Conservation (phyloP, 495 filamentous ascomycete species). For the Niebla homalea region DNA sequence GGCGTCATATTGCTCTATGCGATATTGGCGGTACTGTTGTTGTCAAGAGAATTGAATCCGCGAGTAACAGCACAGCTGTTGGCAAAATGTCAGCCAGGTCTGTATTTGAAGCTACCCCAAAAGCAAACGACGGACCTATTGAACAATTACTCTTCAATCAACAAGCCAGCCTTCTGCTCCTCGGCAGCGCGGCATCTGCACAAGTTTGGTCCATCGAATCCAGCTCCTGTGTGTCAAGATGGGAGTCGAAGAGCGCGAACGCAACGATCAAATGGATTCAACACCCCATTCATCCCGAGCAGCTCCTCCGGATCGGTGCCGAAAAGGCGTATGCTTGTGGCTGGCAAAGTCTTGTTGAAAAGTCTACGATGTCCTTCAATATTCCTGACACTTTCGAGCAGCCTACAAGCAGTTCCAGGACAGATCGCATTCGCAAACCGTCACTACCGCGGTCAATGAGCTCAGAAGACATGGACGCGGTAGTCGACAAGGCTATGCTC, state of each 20-base stretch:
- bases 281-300: neutral
- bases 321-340: neutral
- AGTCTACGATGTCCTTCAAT: neutral
- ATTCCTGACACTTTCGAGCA: neutral
- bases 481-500: neutral
- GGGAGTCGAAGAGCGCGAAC: neutral
- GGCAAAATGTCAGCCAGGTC: no score
- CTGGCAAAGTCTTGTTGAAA: neutral
- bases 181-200: no score
- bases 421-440: neutral
- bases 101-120: no score
- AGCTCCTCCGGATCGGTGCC: neutral
- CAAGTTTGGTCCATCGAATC: neutral
- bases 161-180: no score
- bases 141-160: no score
- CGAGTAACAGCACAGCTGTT: no score
- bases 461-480: neutral
- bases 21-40: no score
- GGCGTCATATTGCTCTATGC: no score
- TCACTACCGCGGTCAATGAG: neutral
- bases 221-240: neutral
- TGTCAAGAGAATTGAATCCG: no score
- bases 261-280: neutral
- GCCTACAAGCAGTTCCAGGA: neutral
- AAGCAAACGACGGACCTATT: no score